Evolutionary conservation across 352 stramenopile species (phyloP), one percentile per base, ranked within the genome.

Genomic region (Globisporangium sylvaticum): DNA sequence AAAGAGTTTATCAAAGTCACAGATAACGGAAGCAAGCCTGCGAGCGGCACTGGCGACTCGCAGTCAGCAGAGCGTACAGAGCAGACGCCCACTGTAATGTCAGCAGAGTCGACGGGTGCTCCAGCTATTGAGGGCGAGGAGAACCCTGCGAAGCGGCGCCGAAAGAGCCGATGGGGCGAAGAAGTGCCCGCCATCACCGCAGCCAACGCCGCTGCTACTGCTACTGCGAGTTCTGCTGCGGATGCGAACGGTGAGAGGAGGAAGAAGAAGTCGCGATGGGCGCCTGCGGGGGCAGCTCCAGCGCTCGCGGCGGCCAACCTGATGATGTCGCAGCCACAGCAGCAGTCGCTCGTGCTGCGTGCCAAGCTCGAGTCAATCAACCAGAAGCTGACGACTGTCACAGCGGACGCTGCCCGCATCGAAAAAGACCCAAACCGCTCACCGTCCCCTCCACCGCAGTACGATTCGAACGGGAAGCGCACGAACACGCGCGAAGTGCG

Each of bases 401-500:
- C 74, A 18, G 65, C 81, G 22, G 92, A 98, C 54, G 90, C 91
- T 4, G 76, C 88, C 20, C 67, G 80, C 20, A 81, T 94, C 20
- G 88, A 95, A 68, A 83, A 91, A 62, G 90, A 98, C 66, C 92
- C 94, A 7, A 94, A 90, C 46, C 79, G 94, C 46, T 97, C 91
- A 31, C 95, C 93, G 25, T 98, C 94, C 4, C 96, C 95, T 18
- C 88, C 90, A 14, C 95, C 96, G 24, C 87, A 98, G 22, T 99
- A 99, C 80, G 97, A 99, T 59, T 79, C 87, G 15, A 95, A 97
- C 39, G 97, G 97, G 50, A 98, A 98, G 66, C 86, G 96, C 24
- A 98, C 91, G 12, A 99, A 99, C 75, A 99, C 96, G 18, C 89
- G 96, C 39, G 96, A 98, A 70, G 86, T 97, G 39, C 89, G 97